Conservation (phyloP, 495 filamentous ascomycete species). For the Friedmanniomyces simplex region DNA sequence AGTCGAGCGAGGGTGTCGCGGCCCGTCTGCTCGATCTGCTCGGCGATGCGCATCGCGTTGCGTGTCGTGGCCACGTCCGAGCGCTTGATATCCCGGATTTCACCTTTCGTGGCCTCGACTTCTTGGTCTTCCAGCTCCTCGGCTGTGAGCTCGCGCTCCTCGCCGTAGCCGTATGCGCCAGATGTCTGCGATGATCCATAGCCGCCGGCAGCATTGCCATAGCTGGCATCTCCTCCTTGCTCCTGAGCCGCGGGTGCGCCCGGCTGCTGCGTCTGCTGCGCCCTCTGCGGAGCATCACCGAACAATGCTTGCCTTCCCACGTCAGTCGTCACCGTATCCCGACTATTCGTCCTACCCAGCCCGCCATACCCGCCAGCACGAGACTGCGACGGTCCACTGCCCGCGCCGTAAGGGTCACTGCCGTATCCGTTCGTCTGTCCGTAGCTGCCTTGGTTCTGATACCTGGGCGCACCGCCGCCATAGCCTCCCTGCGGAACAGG, state of each 20-base stretch:
- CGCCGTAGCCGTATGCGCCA: conserved; percentile 48
- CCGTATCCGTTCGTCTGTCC: conserved; percentile 27
- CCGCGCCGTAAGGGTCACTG: conserved; percentile 24
- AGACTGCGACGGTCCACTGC: conserved; percentile 5
- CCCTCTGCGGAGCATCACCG: conserved; percentile 43
- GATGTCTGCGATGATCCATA: conserved; percentile 6
- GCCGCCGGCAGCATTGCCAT: conserved; percentile 12
- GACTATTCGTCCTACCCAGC: conserved; percentile 20
- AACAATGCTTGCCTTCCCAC: conserved; percentile 40
- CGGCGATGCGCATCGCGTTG: conserved; percentile 55
- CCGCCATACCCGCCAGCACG: conserved; percentile 25
- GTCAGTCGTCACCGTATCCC: conserved; percentile 27
- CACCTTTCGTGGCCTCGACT: conserved; percentile 54
- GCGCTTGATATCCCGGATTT: conserved; percentile 68
- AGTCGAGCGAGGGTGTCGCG: conserved; percentile 58
- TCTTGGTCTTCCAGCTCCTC: conserved; percentile 50
- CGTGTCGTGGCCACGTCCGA: conserved; percentile 60
- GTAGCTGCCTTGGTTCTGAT: conserved; percentile 17
- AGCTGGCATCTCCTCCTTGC: conserved; percentile 6
- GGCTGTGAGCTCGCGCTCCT: conserved; percentile 60
- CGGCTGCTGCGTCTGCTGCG: conserved; percentile 4
- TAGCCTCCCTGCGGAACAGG: conserved; percentile 29
- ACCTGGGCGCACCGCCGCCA: conserved; percentile 13
- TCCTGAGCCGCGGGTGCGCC: background rate
- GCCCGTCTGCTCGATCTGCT: conserved; percentile 62